phyloP scores from a whole-genome alignment of 495 filamentous ascomycete species.

The Hyaloscypha finlandica region DNA sequence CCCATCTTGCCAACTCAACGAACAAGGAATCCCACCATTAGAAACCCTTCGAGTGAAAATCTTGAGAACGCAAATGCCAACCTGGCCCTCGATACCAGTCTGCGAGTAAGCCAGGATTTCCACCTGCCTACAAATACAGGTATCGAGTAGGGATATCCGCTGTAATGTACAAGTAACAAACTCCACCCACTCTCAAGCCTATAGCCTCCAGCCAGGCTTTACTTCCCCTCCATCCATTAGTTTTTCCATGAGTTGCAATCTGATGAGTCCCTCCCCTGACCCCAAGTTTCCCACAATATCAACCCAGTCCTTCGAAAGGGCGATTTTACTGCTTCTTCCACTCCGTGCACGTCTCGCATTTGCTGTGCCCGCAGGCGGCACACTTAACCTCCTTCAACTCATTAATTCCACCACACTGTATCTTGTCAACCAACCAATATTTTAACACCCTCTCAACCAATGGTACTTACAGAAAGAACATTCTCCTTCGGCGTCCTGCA shows the following conservation, averaged over 20 bases:
- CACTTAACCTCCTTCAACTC: neutral
- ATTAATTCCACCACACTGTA: neutral
- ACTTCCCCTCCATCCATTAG: too few relatives aligned
- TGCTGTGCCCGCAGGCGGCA: neutral
- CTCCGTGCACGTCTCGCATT: neutral
- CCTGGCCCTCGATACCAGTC: too few relatives aligned
- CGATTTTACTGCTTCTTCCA: neutral
- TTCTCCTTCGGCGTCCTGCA: conserved; percentile 6
- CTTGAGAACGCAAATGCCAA: too few relatives aligned
- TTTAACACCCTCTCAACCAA: neutral
- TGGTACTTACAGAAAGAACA: conserved; percentile 7
- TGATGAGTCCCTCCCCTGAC: neutral
- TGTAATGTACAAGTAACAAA: too few relatives aligned
- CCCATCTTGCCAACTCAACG: neutral
- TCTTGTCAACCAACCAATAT: neutral
- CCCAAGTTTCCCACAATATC: neutral
- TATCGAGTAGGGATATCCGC: too few relatives aligned
- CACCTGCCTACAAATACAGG: too few relatives aligned
- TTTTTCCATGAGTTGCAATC: neutral
- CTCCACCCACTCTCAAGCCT: neutral
- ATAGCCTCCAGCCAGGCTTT: too few relatives aligned
- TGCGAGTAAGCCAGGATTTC: too few relatives aligned
- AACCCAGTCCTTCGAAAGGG: neutral
- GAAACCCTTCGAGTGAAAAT: too few relatives aligned
- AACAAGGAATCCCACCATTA: neutral